Evolutionary conservation across 2,329 filamentous ascomycete genomes (phyloP).

Genomic region (Aureobasidium sp.): DNA sequence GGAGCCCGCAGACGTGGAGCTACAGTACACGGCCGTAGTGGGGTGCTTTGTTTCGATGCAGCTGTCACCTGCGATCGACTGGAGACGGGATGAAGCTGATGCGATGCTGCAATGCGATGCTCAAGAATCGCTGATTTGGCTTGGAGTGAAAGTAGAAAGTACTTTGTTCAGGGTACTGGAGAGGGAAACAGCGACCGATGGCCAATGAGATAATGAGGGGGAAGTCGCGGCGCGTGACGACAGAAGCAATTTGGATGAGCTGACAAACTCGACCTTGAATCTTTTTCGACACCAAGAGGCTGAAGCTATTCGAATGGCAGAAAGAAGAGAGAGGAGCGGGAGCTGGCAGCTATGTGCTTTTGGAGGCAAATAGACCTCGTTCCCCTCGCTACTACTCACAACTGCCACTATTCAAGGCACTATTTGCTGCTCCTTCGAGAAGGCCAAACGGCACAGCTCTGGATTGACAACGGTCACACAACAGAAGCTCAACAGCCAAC

Average conservation of each 20-base stretch:
- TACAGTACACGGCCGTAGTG: slow-evolving; percentile 12
- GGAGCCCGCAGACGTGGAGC: slow-evolving; percentile 16
- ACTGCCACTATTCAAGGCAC: slow-evolving; percentile 14
- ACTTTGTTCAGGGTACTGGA: slow-evolving; percentile 14
- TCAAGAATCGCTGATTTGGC: not conserved
- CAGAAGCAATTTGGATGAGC: slow-evolving; percentile 8
- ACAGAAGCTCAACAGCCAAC: slow-evolving; percentile 7
- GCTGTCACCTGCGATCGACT: slow-evolving; percentile 4
- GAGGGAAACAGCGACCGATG: slow-evolving; percentile 7
- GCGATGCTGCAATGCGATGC: slow-evolving; percentile 9
- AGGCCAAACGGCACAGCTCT: slow-evolving; percentile 8
- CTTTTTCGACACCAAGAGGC: not conserved
- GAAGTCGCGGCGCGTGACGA: slow-evolving; percentile 13
- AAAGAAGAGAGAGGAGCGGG: not conserved
- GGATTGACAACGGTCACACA: slow-evolving; percentile 13
- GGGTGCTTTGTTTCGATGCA: slow-evolving; percentile 13
- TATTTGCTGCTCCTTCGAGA: slow-evolving; percentile 14
- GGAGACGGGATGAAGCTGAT: not conserved
- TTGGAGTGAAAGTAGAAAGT: no score
- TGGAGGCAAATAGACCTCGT: slow-evolving; percentile 7
- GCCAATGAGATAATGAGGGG: slow-evolving; percentile 15
- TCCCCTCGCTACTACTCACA: slow-evolving; percentile 13
- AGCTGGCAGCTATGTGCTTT: slow-evolving; percentile 8
- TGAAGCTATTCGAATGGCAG: not conserved
- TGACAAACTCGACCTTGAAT: not conserved